A percentile compares a stretch with the other conserved stretches of the same genome.
phyloP scores from a whole-genome alignment of 225 moss, liverwort and hornwort species.

The Marchantia polymorpha region DNA sequence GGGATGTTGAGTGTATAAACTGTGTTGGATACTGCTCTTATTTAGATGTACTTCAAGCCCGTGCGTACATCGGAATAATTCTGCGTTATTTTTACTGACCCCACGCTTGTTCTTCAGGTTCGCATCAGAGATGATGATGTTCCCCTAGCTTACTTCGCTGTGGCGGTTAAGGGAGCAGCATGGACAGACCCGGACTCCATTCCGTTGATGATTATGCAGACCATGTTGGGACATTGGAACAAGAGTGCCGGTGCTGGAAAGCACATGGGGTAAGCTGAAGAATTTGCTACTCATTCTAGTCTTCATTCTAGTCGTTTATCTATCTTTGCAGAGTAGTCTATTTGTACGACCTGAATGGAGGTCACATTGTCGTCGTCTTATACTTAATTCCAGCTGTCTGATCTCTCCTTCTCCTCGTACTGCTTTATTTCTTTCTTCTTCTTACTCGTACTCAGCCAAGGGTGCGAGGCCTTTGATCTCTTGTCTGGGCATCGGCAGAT shows the following conservation, averaged over 20 bases:
- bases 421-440: not conserved
- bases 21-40: too few species aligned
- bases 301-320: not conserved
- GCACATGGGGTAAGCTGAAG: constrained; percentile 68
- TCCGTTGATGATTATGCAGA: constrained; percentile 90
- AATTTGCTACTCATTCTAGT: not conserved
- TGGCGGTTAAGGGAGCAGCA: constrained; percentile 85
- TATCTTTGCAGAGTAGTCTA: not conserved
- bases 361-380: not conserved
- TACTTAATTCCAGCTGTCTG: not conserved
- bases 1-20: not conserved
- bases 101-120: constrained; percentile 47
- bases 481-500: not conserved
- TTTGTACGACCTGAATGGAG: not conserved
- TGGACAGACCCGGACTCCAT: constrained; percentile 97
- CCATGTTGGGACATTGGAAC: constrained; percentile 89
- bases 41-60: too few species aligned
- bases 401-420: not conserved
- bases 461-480: not conserved
- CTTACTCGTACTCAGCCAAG: not conserved
- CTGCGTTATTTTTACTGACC: not conserved
- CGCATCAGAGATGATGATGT: constrained; percentile 92
- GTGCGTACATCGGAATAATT: not conserved
- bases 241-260: constrained; percentile 79
- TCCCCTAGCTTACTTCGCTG: constrained; percentile 68